These are phyloP conservation scores for Podospora tetraspora DNA, from an alignment of 495 filamentous ascomycete genomes.

Conservation along the genomic window DNA sequence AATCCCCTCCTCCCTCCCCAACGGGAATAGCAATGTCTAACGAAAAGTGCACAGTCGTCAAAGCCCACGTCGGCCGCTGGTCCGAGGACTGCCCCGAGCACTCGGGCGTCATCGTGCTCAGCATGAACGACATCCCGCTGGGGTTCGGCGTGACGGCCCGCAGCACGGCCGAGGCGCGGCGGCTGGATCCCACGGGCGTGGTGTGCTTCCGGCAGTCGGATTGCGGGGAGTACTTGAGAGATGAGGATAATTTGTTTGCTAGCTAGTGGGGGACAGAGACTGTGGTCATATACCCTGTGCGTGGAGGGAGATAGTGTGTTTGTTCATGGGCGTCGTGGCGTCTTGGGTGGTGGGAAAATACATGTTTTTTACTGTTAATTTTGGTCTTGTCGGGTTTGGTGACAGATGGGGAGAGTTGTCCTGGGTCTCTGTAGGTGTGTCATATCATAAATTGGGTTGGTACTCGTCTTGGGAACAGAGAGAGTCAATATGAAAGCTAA, in stretches of 20 bases:
- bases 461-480: background rate
- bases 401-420: background rate
- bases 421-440: background rate
- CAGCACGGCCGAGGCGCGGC: constrained; percentile 71
- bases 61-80: constrained; percentile 87
- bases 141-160: constrained; percentile 71
- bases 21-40: background rate
- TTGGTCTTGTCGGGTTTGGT: background rate
- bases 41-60: constrained; percentile 50
- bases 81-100: constrained; percentile 81
- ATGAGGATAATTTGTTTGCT: constrained; percentile 57
- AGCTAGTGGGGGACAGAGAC: constrained; percentile 20
- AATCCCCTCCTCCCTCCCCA: background rate
- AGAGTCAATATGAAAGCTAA: background rate
- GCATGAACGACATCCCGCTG: constrained; percentile 70
- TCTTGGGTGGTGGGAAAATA: constrained; percentile 7
- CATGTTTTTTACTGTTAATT: background rate
- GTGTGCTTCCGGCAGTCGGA: constrained; percentile 82
- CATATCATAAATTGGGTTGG: background rate
- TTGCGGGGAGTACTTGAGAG: constrained; percentile 86
- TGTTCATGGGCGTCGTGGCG: constrained; percentile 22
- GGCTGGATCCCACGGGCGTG: constrained; percentile 84
- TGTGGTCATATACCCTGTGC: background rate
- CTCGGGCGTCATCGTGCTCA: constrained; percentile 68
- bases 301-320: background rate